Evolutionary conservation across 1,284 basidiomycete genomes (phyloP), one percentile per base, ranked within the genome.

Genomic region (Marasmius tenuissimus): DNA sequence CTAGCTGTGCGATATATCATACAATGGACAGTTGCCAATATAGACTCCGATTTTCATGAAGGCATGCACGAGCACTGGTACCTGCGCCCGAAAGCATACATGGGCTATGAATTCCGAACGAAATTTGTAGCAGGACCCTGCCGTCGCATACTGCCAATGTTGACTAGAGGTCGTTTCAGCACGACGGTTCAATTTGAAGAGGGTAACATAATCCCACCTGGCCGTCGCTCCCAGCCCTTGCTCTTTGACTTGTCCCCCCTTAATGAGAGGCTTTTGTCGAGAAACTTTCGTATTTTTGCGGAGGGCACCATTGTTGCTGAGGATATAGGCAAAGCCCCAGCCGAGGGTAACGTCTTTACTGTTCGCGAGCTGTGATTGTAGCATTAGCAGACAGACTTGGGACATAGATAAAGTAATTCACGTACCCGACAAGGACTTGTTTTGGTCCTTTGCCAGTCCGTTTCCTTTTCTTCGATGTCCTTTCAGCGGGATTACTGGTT

Each of bases 221-320:
- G 72, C 62, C 74, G 75, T 56, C 81, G 72, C 58, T 82, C 79
- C 80, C 80, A 82, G 45, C 75, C 74, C 61, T 68, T 75, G 39
- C 66, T 66, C 62, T 71, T 74, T 56, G 75, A 71, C 39, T 69
- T 67, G 16, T 38, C 37, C 16, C 71, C 73, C 60, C 71, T 75
- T 49, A 82, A 59, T 11, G 71, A 72, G 18, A 76, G 65, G 54
- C 58, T 72, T 35, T 67, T 66, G 47, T 65, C 68, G 20, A 66
- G 37, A 37, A 66, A 66, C 48, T 62, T 63, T 42, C 68, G 63
- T 39, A 70, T 66, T 52, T 66, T 71, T 40, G 62, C 65, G n/a
- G 73, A 68, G 27, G 75, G 73, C 45, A 48, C 5, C 59, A 72
- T 59, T 56, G 68, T 70, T 18, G 52, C 22, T 7, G 54, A 48